A percentile compares a stretch with the other conserved stretches of the same genome.
These are phyloP conservation scores for Amoeboaphelidium occidentale DNA, from an alignment of 371 early-diverging fungal species.

Conservation along the genomic window DNA sequence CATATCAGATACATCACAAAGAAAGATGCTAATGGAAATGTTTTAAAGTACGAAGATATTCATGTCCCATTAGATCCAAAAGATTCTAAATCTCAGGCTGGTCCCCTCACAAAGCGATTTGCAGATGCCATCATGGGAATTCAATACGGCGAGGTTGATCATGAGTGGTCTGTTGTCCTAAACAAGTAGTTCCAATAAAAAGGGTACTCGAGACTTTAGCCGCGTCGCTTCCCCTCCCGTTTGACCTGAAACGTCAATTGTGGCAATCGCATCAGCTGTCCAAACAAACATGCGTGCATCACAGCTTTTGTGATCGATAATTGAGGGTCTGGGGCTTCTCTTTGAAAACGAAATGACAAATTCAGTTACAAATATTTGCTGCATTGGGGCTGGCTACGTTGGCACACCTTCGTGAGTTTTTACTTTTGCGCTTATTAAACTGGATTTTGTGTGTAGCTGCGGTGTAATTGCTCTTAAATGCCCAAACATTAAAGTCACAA, in stretches of 20 bases:
- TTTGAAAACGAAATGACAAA: background rate
- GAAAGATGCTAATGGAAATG: constrained; percentile 1
- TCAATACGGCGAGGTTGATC: constrained; percentile 68
- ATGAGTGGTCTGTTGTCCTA: constrained; percentile 19
- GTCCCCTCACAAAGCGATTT: constrained; percentile 63
- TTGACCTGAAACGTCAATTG: no score
- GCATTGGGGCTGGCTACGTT: constrained; percentile 88
- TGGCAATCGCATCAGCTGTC: no score
- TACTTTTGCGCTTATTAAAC: background rate
- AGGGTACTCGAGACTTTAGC: no score
- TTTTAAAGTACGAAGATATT: constrained; percentile 17
- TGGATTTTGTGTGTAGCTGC: constrained; percentile 23
- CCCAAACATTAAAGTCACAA: constrained; percentile 63
- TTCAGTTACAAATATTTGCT: constrained; percentile 19
- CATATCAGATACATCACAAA: constrained; percentile 25
- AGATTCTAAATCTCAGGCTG: constrained; percentile 51
- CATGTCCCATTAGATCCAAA: constrained; percentile 66
- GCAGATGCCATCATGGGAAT: constrained; percentile 69
- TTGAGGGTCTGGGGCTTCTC: no score
- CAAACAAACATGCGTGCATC: no score
- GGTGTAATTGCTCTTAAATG: constrained; percentile 75
- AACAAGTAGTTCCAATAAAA: no score
- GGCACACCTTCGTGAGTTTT: constrained; percentile 12
- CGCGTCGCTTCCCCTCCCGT: no score
- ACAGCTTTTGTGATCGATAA: no score